Conservation (phyloP, 371 early-diverging fungal genomes). For the Nematocida parisii region DNA sequence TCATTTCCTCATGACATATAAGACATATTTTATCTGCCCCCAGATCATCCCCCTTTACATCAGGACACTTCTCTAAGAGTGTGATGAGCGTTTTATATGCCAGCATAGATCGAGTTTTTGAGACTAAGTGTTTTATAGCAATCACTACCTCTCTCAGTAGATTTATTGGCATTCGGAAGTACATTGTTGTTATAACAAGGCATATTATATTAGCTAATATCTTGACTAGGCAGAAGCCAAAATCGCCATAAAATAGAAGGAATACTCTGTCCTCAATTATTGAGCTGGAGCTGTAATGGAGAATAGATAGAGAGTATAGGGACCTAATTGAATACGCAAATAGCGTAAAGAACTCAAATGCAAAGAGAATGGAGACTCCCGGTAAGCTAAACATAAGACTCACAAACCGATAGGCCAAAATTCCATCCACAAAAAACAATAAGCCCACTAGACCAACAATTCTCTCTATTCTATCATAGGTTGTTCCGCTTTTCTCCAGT, state of each 20-base stretch:
- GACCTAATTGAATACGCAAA: conserved; percentile 56
- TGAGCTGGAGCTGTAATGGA: neutral
- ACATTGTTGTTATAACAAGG: conserved; percentile 56
- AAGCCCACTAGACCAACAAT: neutral
- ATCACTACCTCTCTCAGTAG: conserved; percentile 55
- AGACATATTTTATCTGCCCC: conserved; percentile 59
- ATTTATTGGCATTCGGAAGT: conserved; percentile 65
- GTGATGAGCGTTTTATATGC: conserved; percentile 57
- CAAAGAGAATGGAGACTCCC: conserved; percentile 60
- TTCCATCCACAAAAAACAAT: conserved; percentile 2
- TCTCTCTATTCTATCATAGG: conserved; percentile 1
- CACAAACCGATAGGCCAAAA: conserved; percentile 23
- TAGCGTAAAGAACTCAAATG: conserved; percentile 63
- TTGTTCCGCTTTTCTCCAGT: conserved; percentile 18
- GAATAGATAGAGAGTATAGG: conserved; percentile 9
- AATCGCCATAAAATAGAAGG: conserved; percentile 58
- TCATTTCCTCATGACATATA: conserved; percentile 69
- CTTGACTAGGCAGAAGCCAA: conserved; percentile 52
- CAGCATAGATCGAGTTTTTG: conserved; percentile 37
- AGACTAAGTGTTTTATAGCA: conserved; percentile 54
- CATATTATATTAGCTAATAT: conserved; percentile 56
- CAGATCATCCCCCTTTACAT: conserved; percentile 25
- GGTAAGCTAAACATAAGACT: neutral
- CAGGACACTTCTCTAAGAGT: conserved; percentile 56
- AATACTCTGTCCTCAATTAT: conserved; percentile 49